Base-by-base conservation (phyloP, 768 basidiomycete species). In the Trametes gibbosa region DNA sequence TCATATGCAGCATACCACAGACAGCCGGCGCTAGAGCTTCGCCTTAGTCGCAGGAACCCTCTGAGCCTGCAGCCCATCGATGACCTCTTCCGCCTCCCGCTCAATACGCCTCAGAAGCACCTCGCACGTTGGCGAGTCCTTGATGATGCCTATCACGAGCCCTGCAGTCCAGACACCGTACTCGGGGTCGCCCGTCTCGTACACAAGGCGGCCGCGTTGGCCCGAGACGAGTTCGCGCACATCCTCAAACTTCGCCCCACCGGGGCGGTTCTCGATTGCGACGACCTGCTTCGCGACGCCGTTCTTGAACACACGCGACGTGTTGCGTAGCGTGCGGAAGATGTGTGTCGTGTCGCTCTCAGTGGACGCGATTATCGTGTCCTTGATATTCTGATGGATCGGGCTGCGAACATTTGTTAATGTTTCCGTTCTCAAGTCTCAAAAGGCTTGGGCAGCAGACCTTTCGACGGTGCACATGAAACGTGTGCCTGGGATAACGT, bases 401-500 rank as follows among this genome's bases (percentile, higher is more conserved):
- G 90, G 86, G 54, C 90, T 90, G 58, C 24, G 14, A 12, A n/a
- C 10, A 16, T 16, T 4, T 14, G 24, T 52, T 39, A 52, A 39
- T 8, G 5, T 17, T 14, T 25, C 19, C 34, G n/a, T 13, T 42
- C 16, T 24, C 9, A 42, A 16, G 10, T 4, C 58, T 6, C 29
- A 48, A 6, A 14, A 19, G 21, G 17, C 43, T 3, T 16, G 34
- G 7, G 24, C 24, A 67, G 12, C 54, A 16, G 14, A 86, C 84
- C 86, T 84, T 72, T 97, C 94, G 12, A 86, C 83, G 1, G 93
- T 95, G 71, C 89, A 90, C 91, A 96, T 89, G 76, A 97, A 95
- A 5, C 93, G 84, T 9, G 94, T 95, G 13, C 90, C 73, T 76
- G 53, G 19, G 25, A 56, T 39, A 2, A 7, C 29, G 47, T 56